These are phyloP conservation scores for Metschnikowia koreensis DNA, from an alignment of 805 yeast genomes.

Conservation along the genomic window DNA sequence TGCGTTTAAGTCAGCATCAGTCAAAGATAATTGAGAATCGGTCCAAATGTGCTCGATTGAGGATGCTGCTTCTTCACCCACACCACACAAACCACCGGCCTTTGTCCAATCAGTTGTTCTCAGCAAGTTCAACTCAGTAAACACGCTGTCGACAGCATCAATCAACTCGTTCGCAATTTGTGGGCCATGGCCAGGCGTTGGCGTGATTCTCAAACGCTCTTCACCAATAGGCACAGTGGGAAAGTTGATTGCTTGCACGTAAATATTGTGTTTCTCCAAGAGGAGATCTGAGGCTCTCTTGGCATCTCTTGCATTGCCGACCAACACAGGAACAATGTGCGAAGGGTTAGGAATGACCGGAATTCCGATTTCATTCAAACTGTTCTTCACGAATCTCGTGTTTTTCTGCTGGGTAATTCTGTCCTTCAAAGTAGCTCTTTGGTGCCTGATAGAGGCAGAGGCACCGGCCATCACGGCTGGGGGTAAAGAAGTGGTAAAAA, in stretches of 20 bases:
- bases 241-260: slow-evolving; percentile 97
- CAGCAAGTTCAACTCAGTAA: slow-evolving; percentile 68
- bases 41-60: slow-evolving; percentile 80
- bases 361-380: slow-evolving; percentile 67
- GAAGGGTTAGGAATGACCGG: slow-evolving; percentile 98
- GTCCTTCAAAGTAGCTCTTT: slow-evolving; percentile 71
- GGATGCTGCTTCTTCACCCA: slow-evolving; percentile 56
- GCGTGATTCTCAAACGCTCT: slow-evolving; percentile 96
- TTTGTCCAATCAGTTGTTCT: slow-evolving; percentile 75
- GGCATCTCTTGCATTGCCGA: slow-evolving; percentile 93
- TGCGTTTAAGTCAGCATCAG: slow-evolving; percentile 60
- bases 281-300: slow-evolving; percentile 87
- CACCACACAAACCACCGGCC: slow-evolving; percentile 89
- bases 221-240: slow-evolving; percentile 97
- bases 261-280: slow-evolving; percentile 78
- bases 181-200: slow-evolving; percentile 92
- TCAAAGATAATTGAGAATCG: slow-evolving; percentile 65
- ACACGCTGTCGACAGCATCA: slow-evolving; percentile 76
- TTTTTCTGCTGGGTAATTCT: slow-evolving; percentile 82
- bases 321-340: slow-evolving; percentile 92
- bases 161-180: slow-evolving; percentile 75
- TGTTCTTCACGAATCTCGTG: slow-evolving; percentile 79
- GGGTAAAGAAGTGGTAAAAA: slow-evolving; percentile 94
- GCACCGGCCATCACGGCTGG: slow-evolving; percentile 99
- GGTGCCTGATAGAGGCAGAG: slow-evolving; percentile 79